Evolutionary conservation across 2,329 filamentous ascomycete genomes (phyloP), one percentile per base, ranked within the genome.

Genomic region (Exophiala dermatitidis): DNA sequence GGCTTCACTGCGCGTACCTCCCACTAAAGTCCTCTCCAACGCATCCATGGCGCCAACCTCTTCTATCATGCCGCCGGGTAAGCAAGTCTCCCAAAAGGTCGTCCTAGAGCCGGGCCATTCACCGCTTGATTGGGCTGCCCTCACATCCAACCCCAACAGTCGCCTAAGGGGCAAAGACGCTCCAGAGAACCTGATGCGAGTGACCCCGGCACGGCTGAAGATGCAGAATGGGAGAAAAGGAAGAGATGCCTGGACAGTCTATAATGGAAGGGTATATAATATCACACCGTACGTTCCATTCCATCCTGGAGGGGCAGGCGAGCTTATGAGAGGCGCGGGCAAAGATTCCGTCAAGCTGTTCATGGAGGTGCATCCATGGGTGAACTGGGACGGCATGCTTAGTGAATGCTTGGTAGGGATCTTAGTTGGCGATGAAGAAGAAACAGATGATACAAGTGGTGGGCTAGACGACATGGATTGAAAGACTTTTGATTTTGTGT

Each of bases 261-360:
- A 95, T 56, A 85, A 88, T 56, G 90, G 91, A 1, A 86, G 87
- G 64, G 91, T 97, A 30, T 98, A 97, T 72, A 97, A 97, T 65
- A 84, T 98, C 53, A 85, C 85, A 0, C 89, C 91, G 0, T 98
- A 97, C 67, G 68, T 90, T 34, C 83, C 86, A 1, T 98, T 90
- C 67, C 93, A 98, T 68, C 93, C 93, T 0, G 93, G 93, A 26
- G 93, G 75, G 3, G 74, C 76, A 60, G 72, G 77, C 28, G 82
- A 86, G 64, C 72, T 82, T 69, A 75, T 85, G 44, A 74, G 78
- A 30, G 76, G 77, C n/a, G 82, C 81, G 0, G 84, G 84, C 1
- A 77, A 83, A 60, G 84, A 95, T 62, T 81, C 78, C 1, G 77
- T 70, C 29, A 78, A 78, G 67, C 62, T 84, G 61, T 84, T 84